Percentiles rank a stretch among this genome's conserved stretches.
Evolutionary conservation across 1,284 basidiomycete species (phyloP).

Genomic region (Acaromyces ingoldii): DNA sequence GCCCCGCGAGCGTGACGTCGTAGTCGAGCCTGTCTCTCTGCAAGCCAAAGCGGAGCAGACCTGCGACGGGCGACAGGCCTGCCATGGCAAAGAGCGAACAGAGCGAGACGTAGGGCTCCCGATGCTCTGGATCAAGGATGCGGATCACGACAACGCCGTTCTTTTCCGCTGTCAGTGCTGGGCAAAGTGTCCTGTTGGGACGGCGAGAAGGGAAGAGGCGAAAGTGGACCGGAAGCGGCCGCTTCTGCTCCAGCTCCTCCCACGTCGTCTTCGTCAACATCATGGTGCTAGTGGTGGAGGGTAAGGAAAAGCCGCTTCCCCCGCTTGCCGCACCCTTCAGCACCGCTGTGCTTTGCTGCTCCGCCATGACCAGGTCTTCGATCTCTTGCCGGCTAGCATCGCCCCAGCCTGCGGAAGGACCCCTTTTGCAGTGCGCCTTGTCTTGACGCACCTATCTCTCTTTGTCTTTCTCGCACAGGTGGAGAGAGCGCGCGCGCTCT

Average conservation of each 20-base stretch:
- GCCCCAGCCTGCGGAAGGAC: no score
- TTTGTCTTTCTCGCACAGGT: no score
- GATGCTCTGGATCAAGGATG: constrained; percentile 7
- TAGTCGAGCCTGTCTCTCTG: constrained; percentile 1
- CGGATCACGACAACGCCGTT: background rate
- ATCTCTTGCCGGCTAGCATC: no score
- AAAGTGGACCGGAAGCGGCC: constrained; percentile 6
- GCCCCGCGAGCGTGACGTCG: constrained; percentile 5
- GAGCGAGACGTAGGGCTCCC: constrained; percentile 5
- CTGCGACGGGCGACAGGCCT: background rate
- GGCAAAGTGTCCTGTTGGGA: background rate
- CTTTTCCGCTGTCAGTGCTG: background rate
- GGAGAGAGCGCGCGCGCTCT: no score
- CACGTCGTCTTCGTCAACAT: constrained; percentile 6
- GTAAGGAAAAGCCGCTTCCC: no score
- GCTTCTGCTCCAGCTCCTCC: background rate
- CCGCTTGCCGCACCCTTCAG: no score
- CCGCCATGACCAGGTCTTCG: no score
- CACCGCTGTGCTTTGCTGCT: background rate
- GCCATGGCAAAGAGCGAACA: background rate
- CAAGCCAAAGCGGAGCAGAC: constrained; percentile 5
- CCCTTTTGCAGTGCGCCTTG: no score
- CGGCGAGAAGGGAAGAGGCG: background rate
- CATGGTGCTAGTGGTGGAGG: background rate
- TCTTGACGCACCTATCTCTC: no score